Base-by-base conservation (phyloP, 78 protist genomes). In the Mastigamoeba balamuthi region DNA sequence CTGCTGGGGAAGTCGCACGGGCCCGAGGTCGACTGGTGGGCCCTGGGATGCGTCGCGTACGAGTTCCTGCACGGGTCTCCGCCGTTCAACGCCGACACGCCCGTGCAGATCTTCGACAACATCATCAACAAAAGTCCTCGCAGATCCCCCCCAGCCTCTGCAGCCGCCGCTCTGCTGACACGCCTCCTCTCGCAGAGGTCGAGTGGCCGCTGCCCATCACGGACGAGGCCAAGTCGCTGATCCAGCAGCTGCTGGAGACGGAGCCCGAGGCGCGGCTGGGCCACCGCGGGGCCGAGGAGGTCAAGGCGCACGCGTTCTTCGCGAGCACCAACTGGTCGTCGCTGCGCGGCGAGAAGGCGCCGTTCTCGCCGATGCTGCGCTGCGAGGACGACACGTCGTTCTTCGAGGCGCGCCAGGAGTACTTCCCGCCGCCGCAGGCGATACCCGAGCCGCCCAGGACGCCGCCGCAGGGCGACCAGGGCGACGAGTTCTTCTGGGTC, bases 71-170 rank as follows among this genome's bases (percentile, higher is more conserved):
- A 17, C 17, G 58, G 58, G 17, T 25, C 17, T 7, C 88, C 94
- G 52, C 94, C 94, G 7, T 90, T 90, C 64, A 86, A 83, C 58
- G 92, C 78, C 9, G 92, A 90, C 28, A 70, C 88, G 27, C 89
- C 90, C 5, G 69, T 81, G 37, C 83, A 84, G 29, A 83, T 88
- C 2, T 76, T 85, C 68, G 78, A 68, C 39, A 77, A 84, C 37
- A 84, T 89, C 23, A 36, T 78, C 17, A n/a, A n/a, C n/a, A n/a
- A n/a, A n/a, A 17, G 58, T 48, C 58, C 17, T 48, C 17, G 58
- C n/a, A n/a, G n/a, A n/a, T n/a, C n/a, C n/a, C n/a, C n/a, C n/a
- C n/a, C n/a, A n/a, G n/a, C n/a, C n/a, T n/a, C n/a, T n/a, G n/a
- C n/a, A n/a, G n/a, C n/a, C n/a, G n/a, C n/a, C n/a, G n/a, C n/a